phyloP scores from a whole-genome alignment of 75 land plant genomes.

The Cunninghamia lanceolata region DNA sequence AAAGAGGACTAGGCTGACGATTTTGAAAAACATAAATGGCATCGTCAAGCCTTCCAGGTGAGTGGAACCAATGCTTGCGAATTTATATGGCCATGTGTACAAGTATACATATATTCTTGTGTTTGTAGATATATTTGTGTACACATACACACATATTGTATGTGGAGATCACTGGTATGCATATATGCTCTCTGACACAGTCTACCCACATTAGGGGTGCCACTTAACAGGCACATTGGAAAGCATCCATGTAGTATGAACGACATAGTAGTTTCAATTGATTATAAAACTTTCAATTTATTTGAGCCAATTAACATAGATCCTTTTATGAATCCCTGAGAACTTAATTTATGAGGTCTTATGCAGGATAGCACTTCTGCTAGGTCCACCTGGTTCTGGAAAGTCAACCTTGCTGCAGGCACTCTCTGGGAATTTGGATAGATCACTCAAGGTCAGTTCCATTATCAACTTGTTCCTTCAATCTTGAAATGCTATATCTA shows the following conservation, averaged over 20 bases:
- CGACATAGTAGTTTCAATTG: background rate
- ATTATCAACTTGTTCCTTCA: background rate
- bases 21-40: slow-evolving; percentile 30
- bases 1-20: slow-evolving; percentile 25
- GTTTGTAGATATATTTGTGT: too few species aligned
- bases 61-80: background rate
- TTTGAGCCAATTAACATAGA: background rate
- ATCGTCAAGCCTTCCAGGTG: slow-evolving; percentile 37
- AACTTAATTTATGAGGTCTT: background rate
- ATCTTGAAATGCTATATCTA: background rate
- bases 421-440: slow-evolving; percentile 14
- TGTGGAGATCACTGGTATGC: too few species aligned
- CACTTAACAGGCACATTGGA: too few species aligned
- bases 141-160: too few species aligned
- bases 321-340: background rate
- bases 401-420: slow-evolving; percentile 15
- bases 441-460: slow-evolving; percentile 11
- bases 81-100: background rate
- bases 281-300: background rate
- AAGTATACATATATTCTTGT: background rate
- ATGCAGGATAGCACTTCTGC: slow-evolving; percentile 14
- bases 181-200: too few species aligned
- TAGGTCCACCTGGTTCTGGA: slow-evolving; percentile 15
- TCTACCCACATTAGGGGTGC: too few species aligned
- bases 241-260: too few species aligned